phyloP scores from a whole-genome alignment of 306 rosid genomes.

The Sindora glabra region DNA sequence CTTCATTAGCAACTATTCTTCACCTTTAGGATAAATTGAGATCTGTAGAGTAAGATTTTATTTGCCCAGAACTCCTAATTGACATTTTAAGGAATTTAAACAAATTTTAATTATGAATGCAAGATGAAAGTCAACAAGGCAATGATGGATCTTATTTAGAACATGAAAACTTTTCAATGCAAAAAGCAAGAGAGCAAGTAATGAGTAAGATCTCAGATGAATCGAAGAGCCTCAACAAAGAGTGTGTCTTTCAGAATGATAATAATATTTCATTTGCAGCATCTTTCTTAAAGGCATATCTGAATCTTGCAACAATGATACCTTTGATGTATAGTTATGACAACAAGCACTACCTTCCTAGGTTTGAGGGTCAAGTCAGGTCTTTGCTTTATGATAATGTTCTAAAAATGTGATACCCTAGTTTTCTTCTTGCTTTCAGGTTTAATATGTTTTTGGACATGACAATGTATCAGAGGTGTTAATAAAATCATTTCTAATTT shows the following conservation, averaged over 20 bases:
- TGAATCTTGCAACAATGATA: constrained; percentile 32
- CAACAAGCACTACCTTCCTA: constrained; percentile 25
- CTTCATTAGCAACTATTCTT: constrained; percentile 24
- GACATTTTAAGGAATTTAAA: too few relatives aligned
- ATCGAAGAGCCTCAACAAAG: constrained; percentile 32
- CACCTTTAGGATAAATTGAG: constrained; percentile 49
- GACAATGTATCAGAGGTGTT: too few relatives aligned
- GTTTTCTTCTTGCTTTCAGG: too few relatives aligned
- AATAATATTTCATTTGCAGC: constrained; percentile 21
- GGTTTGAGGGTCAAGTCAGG: constrained; percentile 23
- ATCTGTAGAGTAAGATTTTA: constrained; percentile 28
- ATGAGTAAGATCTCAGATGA: constrained; percentile 4
- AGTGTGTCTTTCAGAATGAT: constrained; percentile 12
- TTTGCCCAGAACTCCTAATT: too few relatives aligned
- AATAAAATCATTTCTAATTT: too few relatives aligned
- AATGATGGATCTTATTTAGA: constrained; percentile 26
- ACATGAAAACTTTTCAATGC: neutral
- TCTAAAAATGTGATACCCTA: too few relatives aligned
- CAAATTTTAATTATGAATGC: too few relatives aligned
- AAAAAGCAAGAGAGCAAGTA: constrained; percentile 2
- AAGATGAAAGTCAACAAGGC: constrained; percentile 31
- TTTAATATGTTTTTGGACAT: too few relatives aligned
- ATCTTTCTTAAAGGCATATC: constrained; percentile 13
- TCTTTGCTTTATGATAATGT: constrained; percentile 15
- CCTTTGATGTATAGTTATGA: constrained; percentile 39